Evolutionary conservation across 371 early-diverging fungal genomes (phyloP).

Genomic region (Mortierella sp.): DNA sequence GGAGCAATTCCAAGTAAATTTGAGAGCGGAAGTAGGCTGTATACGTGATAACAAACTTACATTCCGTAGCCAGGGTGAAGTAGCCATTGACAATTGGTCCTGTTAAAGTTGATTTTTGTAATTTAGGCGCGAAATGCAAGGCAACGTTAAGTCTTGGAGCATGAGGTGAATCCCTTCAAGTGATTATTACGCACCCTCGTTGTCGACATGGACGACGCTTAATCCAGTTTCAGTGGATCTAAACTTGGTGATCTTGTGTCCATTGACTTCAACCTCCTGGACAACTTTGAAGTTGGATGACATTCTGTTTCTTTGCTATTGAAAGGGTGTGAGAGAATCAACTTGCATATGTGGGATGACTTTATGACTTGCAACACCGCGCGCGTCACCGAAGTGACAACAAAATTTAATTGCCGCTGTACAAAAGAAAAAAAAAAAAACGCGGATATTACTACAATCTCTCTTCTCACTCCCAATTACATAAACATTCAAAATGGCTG

Average conservation of each 20-base stretch:
- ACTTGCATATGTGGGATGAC: neutral
- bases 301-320: conserved; percentile 12
- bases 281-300: conserved; percentile 44
- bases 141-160: neutral
- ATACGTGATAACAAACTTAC: conserved; percentile 37
- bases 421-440: neutral
- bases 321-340: neutral
- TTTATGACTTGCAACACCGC: too few relatives aligned
- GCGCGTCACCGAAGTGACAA: neutral
- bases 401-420: neutral
- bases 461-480: neutral
- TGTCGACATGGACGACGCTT: conserved; percentile 70
- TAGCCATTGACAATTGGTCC: conserved; percentile 77
- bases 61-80: conserved; percentile 75
- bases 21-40: too few relatives aligned
- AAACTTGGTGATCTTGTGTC: conserved; percentile 65
- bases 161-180: neutral
- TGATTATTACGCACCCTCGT: conserved; percentile 62
- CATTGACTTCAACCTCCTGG: conserved; percentile 44
- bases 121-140: too few relatives aligned
- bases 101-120: conserved; percentile 17
- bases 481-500: conserved; percentile 49
- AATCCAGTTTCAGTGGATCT: conserved; percentile 69
- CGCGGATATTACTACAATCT: neutral
- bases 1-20: neutral